A percentile compares a stretch with the other conserved stretches of the same genome.
Evolutionary conservation across 2,329 filamentous ascomycete species (phyloP).

Genomic region (Basipetospora chlamydospora): DNA sequence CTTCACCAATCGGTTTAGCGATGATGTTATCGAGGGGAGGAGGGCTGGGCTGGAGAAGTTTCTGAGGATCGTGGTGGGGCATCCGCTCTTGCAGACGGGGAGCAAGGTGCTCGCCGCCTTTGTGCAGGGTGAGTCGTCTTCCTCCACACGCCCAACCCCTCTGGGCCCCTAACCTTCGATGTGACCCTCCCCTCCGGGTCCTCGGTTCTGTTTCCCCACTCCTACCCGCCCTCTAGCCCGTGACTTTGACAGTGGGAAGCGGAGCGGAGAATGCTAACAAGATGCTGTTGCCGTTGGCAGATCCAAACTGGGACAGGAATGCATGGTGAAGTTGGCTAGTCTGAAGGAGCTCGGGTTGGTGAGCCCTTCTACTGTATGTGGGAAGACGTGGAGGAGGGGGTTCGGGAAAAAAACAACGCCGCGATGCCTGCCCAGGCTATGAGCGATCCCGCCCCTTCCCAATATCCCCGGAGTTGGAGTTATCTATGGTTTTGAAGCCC

Average conservation of each 20-base stretch:
- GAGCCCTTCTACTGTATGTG: too few species aligned
- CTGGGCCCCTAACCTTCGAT: too few species aligned
- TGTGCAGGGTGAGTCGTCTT: slow-evolving; percentile 60
- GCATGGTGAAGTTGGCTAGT: slow-evolving; percentile 48
- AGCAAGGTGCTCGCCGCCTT: slow-evolving; percentile 94
- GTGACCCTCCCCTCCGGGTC: too few species aligned
- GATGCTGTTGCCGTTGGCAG: slow-evolving; percentile 21
- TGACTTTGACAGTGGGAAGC: too few species aligned
- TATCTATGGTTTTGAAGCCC: too few species aligned
- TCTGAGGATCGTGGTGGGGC: slow-evolving; percentile 91
- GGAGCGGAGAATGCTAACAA: too few species aligned
- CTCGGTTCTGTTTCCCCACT: slow-evolving; percentile 3
- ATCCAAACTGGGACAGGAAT: slow-evolving; percentile 83
- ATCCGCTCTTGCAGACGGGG: slow-evolving; percentile 90
- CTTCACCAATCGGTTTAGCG: slow-evolving; percentile 93
- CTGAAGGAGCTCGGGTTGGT: too few species aligned
- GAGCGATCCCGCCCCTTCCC: too few species aligned
- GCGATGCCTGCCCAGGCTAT: too few species aligned
- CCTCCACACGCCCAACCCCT: not conserved
- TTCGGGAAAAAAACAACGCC: too few species aligned
- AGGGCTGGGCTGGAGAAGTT: slow-evolving; percentile 88
- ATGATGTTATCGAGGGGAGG: slow-evolving; percentile 93
- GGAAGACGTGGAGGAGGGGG: too few species aligned
- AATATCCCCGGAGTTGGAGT: too few species aligned
- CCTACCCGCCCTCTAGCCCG: not conserved